Base-by-base conservation (phyloP, 352 stramenopile genomes). In the Pythium vanterpoolii region DNA sequence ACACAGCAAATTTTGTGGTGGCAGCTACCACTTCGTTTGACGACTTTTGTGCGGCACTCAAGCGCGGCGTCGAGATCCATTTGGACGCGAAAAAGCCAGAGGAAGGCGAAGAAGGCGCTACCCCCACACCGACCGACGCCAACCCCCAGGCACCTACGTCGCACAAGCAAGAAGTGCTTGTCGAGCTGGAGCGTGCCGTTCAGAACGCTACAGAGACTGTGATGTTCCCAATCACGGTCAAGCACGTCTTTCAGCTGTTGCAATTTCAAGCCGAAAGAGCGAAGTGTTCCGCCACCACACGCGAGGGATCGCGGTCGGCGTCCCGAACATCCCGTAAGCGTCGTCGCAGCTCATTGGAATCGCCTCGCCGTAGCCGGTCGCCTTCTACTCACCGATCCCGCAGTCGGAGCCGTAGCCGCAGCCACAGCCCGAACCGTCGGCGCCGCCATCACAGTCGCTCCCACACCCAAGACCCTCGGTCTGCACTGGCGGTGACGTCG, bases 31-130 rank as follows among this genome's bases (percentile, higher is more conserved):
- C 72, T 6, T 76, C 59, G 13, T 86, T 68, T 27, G 66, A 74
- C 5, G 69, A 62, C 0, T 89, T 83, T 55, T 40, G 33, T 1
- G 52, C 63, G 13, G 73, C 66, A 1, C 51, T 89, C 1, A 59
- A 69, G 18, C 63, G 49, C 31, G 72, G 77, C 10, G 69, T 88
- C 5, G 42, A 61, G 11, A 27, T 56, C 4, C 43, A 50, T 8
- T 46, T 86, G 21, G 74, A 88, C 4, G 70, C 57, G 7, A 86
- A 85, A 28, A 71, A 76, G 14, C 68, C 73, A 19, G 79, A 91
- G 55, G 77, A 91, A 61, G 79, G 81, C 5, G 81, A 90, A 44
- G 81, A 85, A 67, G 60, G 52, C 24, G 30, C 34, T 10, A 33
- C 3, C n/a, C 9, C 28, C 3, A 14, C 24, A 57, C n/a, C n/a